Percentiles rank a stretch among this genome's conserved stretches.
These are phyloP conservation scores for Castanea sativa DNA, from an alignment of 306 rosid species.

Conservation along the genomic window DNA sequence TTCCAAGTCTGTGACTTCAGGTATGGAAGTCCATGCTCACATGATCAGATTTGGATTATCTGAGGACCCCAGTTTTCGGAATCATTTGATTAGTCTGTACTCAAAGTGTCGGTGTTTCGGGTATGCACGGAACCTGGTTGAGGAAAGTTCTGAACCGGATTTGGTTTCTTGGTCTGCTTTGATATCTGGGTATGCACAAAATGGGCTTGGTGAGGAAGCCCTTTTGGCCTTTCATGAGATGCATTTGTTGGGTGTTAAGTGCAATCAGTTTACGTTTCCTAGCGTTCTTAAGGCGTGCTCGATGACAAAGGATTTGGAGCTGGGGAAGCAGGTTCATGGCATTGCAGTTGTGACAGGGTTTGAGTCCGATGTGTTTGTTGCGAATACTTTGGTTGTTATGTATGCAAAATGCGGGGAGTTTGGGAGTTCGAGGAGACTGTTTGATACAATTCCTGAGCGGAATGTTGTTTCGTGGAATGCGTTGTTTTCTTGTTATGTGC, in stretches of 20 bases:
- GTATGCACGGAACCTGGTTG: constrained; percentile 48
- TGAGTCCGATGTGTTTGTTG: constrained; percentile 72
- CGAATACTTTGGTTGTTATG: constrained; percentile 79
- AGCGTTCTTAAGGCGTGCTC: constrained; percentile 82
- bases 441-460: constrained; percentile 42
- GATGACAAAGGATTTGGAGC: constrained; percentile 40
- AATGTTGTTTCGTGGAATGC: constrained; percentile 83
- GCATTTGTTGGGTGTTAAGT: constrained; percentile 51
- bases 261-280: constrained; percentile 71
- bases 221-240: constrained; percentile 54
- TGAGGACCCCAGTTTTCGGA: constrained; percentile 39
- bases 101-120: constrained; percentile 45
- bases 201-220: constrained; percentile 62
- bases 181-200: constrained; percentile 75
- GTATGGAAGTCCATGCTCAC: constrained; percentile 68
- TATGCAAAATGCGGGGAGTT: constrained; percentile 71
- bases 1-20: constrained; percentile 45
- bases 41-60: constrained; percentile 61
- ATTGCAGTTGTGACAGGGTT: constrained; percentile 59
- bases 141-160: constrained; percentile 42
- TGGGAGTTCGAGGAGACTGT: constrained; percentile 59
- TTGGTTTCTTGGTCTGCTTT: constrained; percentile 65
- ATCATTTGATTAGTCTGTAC: constrained; percentile 45
- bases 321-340: constrained; percentile 70
- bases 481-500: constrained; percentile 73